Evolutionary conservation across 345 rosid genomes (phyloP), one percentile per base, ranked within the genome.

Genomic region (Garcia nutans): DNA sequence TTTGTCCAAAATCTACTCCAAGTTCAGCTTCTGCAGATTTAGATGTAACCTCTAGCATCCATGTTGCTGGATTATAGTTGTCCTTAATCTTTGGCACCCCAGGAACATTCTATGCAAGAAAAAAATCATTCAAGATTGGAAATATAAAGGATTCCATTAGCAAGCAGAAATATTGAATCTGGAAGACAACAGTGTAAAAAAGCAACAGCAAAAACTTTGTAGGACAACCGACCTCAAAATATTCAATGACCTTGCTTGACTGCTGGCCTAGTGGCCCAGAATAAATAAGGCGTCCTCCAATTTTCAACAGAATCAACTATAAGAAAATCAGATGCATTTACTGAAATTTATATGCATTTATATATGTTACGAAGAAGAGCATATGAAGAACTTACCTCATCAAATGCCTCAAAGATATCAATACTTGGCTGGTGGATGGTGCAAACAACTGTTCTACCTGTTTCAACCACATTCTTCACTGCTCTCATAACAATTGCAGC

Each of bases 351-450:
- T 0, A 1, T 11, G 33, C 31, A 65, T 37, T 5, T 11, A 49
- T 12, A 41, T 8, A 10, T 10, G 22, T n/a, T 17, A 41, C 4
- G 5, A 3, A 33, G 37, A 33, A 3, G 37, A 33, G 37, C 37
- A 33, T 33, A 33, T 33, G 2, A 33, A 33, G 37, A 33, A 33
- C 15, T 75, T 84, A 90, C 96, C 96, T 89, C 94, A 79, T 89
- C 97, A 83, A 91, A 93, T 28, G 97, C 82, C 79, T 93, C 97
- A 49, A 93, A 93, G 62, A 93, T 89, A 68, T 91, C 93, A 56
- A 93, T 89, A 71, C 96, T 93, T 0, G 97, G 97, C 66, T 93
- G 97, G 72, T 93, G 97, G 80, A 88, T 88, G 22, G 96, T 93
- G 82, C 96, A 93, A 15, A 93, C 96, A 10, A 89, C 84, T 47